These are phyloP conservation scores for Fusarium luffae DNA, from an alignment of 2,329 filamentous ascomycete genomes.

Conservation along the genomic window DNA sequence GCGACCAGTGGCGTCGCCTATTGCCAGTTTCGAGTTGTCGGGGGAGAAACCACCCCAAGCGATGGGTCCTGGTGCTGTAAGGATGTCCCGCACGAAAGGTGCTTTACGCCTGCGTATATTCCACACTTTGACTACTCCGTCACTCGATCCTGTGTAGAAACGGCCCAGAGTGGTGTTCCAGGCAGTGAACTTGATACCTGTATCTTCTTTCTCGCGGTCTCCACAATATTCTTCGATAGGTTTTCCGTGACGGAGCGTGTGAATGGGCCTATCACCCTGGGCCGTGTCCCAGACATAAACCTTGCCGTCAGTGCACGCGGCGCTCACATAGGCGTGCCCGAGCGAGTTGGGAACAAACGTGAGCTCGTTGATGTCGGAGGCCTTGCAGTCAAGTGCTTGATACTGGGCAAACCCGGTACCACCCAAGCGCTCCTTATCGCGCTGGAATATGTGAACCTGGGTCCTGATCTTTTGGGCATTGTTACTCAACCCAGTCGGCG, in stretches of 20 bases:
- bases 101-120: conserved; percentile 60
- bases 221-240: conserved; percentile 55
- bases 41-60: conserved; percentile 69
- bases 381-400: conserved; percentile 68
- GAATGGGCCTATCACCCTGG: conserved; percentile 64
- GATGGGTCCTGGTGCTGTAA: conserved; percentile 67
- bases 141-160: conserved; percentile 72
- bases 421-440: conserved; percentile 42
- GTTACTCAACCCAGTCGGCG: conserved; percentile 58
- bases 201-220: conserved; percentile 66
- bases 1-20: conserved; percentile 71
- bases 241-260: conserved; percentile 64
- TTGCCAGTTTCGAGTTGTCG: conserved; percentile 63
- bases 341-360: conserved; percentile 67
- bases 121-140: conserved; percentile 72
- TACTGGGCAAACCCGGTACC: conserved; percentile 54
- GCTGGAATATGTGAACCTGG: conserved; percentile 67
- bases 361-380: conserved; percentile 71
- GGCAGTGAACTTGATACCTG: conserved; percentile 71
- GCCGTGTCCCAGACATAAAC: conserved; percentile 73
- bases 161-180: conserved; percentile 68
- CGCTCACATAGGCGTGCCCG: conserved; percentile 65
- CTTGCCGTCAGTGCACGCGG: conserved; percentile 70
- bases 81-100: conserved; percentile 63
- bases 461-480: conserved; percentile 60